Conservation (phyloP, 192 early-diverging fungal species). For the Coemansia sp. region DNA sequence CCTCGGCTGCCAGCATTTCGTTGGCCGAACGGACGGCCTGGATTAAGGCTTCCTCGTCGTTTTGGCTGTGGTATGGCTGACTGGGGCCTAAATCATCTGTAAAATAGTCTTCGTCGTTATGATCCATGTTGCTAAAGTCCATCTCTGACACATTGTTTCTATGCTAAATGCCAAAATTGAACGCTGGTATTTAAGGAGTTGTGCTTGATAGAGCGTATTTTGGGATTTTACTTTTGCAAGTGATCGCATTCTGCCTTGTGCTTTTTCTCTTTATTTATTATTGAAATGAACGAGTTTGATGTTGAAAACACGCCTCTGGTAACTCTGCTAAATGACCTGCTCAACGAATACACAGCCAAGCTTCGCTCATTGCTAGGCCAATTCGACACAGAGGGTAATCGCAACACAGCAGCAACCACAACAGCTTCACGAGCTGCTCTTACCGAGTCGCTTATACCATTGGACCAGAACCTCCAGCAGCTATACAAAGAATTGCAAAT, state of each 20-base stretch:
- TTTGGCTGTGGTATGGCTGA: not conserved
- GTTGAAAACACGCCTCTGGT: constrained; percentile 39
- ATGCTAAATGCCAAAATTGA: too few relatives aligned
- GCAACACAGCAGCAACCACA: constrained; percentile 18
- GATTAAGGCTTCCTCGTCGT: constrained; percentile 15
- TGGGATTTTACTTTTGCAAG: not conserved
- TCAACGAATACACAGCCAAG: constrained; percentile 32
- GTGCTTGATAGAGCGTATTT: too few relatives aligned
- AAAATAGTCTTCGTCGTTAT: not conserved
- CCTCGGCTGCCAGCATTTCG: constrained; percentile 46
- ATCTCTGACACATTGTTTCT: too few relatives aligned
- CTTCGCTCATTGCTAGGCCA: constrained; percentile 34
- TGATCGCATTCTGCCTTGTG: too few relatives aligned
- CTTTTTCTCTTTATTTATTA: not conserved
- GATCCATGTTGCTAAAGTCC: too few relatives aligned
- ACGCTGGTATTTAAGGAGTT: too few relatives aligned
- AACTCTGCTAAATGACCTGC: constrained; percentile 25
- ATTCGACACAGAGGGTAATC: constrained; percentile 41
- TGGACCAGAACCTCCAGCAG: constrained; percentile 37
- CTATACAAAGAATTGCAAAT: constrained; percentile 29
- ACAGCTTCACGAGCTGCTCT: constrained; percentile 8
- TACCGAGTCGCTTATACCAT: constrained; percentile 9
- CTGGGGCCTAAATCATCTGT: constrained; percentile 1
- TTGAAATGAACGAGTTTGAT: constrained; percentile 26
- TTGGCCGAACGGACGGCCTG: constrained; percentile 29